Evolutionary conservation across 2,329 filamentous ascomycete species (phyloP), one percentile per base, ranked within the genome.

Genomic region (Aspergillus proliferans): DNA sequence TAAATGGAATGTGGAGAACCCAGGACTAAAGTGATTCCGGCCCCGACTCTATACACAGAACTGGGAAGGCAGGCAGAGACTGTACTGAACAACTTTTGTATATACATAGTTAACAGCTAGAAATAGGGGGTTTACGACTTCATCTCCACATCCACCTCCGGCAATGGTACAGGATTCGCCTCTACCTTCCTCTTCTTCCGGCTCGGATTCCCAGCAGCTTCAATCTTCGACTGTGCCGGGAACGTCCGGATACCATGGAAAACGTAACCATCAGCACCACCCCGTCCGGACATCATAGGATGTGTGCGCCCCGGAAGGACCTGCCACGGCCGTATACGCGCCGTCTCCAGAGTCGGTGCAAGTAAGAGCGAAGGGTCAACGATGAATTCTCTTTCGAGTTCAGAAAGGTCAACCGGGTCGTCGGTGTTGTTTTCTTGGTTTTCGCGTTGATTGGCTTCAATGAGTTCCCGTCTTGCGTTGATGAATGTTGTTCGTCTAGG

Each of bases 291-390:
- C 93, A 98, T 98, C 48, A 94, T 70, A 6, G 93, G 93, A 72
- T 98, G 93, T 46, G 93, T 97, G 47, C 93, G 76, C 0, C 89
- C 88, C 0, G 93, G 93, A 43, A 98, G 69, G 2, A 96, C 91
- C 73, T 98, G 93, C 88, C 89, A 97, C 47, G 82, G 77, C 53
- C 87, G 79, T 4, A 87, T 84, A 12, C 88, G 78, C 43, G 85
- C 87, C 2, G 85, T 93, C 71, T 97, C 91, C 47, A 98, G 76
- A 10, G 79, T 82, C 1, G 88, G 84, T 0, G 85, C 88, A 0
- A 97, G 78, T 3, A 98, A 68, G 46, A 95, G 71, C 2, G 88
- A 87, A 0, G 93, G 93, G 64, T 98, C 93, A 12, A 96, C 69
- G 0, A 89, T 87, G 64, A 95, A 97, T 57, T 94, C 87, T 0